A percentile compares a stretch with the other conserved stretches of the same genome.
Evolutionary conservation across 106 monocot species (phyloP).

Genomic region (Dendrobium huoshanense): DNA sequence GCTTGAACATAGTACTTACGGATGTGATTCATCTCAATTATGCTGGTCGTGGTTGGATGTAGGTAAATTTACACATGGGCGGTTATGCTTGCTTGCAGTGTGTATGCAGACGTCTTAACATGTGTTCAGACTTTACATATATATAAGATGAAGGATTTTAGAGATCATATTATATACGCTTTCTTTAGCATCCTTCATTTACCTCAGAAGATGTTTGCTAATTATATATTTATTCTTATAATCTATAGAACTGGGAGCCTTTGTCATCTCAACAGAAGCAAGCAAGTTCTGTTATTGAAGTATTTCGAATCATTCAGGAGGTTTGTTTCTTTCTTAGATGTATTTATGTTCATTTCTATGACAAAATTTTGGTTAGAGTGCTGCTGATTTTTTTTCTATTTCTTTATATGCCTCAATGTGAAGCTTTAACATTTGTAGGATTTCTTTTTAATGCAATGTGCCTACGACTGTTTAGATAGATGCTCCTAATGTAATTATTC

Average conservation of each 20-base stretch:
- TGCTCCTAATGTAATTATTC: neutral
- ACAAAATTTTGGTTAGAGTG: neutral
- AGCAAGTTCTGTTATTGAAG: slow-evolving; percentile 62
- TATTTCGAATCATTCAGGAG: slow-evolving; percentile 82
- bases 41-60: too few species aligned
- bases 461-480: neutral
- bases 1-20: too few species aligned
- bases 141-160: neutral
- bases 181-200: neutral
- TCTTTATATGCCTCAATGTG: neutral
- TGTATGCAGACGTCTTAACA: too few species aligned
- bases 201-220: neutral
- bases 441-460: neutral
- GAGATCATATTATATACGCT: neutral
- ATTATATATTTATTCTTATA: neutral
- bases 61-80: too few species aligned
- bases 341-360: neutral
- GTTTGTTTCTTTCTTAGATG: slow-evolving; percentile 19
- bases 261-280: slow-evolving; percentile 60
- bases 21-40: too few species aligned
- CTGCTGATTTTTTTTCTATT: neutral
- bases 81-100: too few species aligned
- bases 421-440: neutral
- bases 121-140: too few species aligned
- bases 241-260: slow-evolving; percentile 62